Base-by-base conservation (phyloP, 306 rosid genomes). In the Argentina anserina region DNA sequence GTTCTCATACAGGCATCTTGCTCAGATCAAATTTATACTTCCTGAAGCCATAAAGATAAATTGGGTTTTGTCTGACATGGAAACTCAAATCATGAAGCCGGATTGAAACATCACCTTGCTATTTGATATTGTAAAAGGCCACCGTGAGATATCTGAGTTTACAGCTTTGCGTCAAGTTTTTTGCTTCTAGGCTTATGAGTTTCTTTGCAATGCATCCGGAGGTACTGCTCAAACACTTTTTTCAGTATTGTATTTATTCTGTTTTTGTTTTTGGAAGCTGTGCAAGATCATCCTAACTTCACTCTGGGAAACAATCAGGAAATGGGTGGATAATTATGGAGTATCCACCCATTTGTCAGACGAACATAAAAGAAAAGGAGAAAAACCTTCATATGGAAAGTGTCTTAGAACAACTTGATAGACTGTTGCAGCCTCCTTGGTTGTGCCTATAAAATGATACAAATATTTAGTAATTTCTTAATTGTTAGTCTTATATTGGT, bases 21-120 rank as follows among this genome's bases (percentile, higher is more conserved):
- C 90, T 0, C 90, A 84, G 81, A 87, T 88, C n/a, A 85, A 83
- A 66, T 84, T 82, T 81, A 62, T 91, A 76, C 78, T 91, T 66
- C 86, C 90, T 31, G 90, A 91, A 78, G 85, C 86, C 43, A 31
- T 87, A 60, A 70, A 63, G 20, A 70, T 88, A 43, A 87, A 87
- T 39, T 81, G 67, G 78, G 79, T 80, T 67, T 49, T 84, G 59
- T 84, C 77, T 61, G 91, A 89, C 81, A 80, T 72, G 74, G 82
- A 80, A 68, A 84, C 79, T 70, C 82, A 76, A 70, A 82, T 87
- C 79, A 83, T 89, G 92, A 80, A 78, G 78, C 80, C 92, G 0
- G 88, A 87, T 56, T 72, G 89, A 81, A 76, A 79, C 75, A 89
- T 91, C 65, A 76, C 79, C 47, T 81, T 89, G 74, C 40, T 56